Conservation (phyloP, 2,329 filamentous ascomycete species). For the Zymoseptoria pseudotritici region DNA sequence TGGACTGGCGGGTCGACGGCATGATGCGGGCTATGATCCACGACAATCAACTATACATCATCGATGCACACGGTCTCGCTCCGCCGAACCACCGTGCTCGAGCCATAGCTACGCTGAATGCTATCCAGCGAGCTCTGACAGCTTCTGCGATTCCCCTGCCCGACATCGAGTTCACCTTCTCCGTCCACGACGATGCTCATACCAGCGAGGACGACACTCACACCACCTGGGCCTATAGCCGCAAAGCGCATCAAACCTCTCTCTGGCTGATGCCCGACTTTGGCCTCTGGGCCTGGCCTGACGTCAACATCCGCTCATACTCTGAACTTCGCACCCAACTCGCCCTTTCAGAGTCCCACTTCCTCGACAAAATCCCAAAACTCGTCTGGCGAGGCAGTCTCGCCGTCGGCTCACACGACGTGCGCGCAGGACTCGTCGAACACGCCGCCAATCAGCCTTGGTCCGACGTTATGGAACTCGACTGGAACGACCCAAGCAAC, state of each 20-base stretch:
- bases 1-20: constrained; percentile 18
- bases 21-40: constrained; percentile 23
- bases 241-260: constrained; percentile 28
- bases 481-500: constrained; percentile 16
- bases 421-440: constrained; percentile 26
- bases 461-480: constrained; percentile 30
- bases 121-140: constrained; percentile 41
- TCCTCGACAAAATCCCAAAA: constrained; percentile 20
- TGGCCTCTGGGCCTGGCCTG: constrained; percentile 45
- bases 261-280: constrained; percentile 48
- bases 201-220: constrained; percentile 12
- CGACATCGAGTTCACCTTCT: constrained; percentile 39
- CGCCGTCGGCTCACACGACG: constrained; percentile 20
- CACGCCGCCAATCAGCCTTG: constrained; percentile 27
- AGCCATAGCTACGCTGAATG: constrained; percentile 35
- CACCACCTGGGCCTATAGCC: constrained; percentile 22
- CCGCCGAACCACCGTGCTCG: constrained; percentile 20
- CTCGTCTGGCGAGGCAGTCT: constrained; percentile 26
- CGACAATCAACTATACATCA: constrained; percentile 25
- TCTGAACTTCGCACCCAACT: constrained; percentile 13
- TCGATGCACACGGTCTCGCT: constrained; percentile 19
- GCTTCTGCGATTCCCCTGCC: constrained; percentile 34
- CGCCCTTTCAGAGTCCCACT: constrained; percentile 15
- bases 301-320: constrained; percentile 28
- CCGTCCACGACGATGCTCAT: constrained; percentile 38